A percentile compares a stretch with the other conserved stretches of the same genome.
Evolutionary conservation across 805 yeast species (phyloP).

Genomic region (Ogataea wickerhamii): DNA sequence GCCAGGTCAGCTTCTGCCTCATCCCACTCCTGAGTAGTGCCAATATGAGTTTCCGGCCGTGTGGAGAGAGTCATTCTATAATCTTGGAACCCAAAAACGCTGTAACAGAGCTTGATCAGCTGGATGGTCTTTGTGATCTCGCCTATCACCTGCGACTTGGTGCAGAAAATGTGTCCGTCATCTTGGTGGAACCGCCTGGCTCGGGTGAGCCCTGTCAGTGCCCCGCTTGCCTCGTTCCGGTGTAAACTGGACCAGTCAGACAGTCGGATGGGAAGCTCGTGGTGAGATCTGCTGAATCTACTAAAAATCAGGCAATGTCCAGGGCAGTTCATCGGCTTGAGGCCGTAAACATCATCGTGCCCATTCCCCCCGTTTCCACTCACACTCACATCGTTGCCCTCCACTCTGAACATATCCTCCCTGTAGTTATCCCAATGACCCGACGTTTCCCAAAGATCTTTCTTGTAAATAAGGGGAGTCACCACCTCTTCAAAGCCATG

Average conservation of each 20-base stretch:
- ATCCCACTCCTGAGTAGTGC: constrained; percentile 75
- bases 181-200: constrained; percentile 97
- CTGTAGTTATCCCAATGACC: constrained; percentile 97
- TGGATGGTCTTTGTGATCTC: constrained; percentile 74
- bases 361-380: constrained; percentile 35
- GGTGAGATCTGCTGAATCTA: constrained; percentile 71
- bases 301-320: constrained; percentile 79
- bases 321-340: constrained; percentile 79
- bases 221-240: constrained; percentile 93
- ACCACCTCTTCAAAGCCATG: constrained; percentile 90
- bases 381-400: constrained; percentile 44
- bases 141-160: constrained; percentile 62
- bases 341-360: constrained; percentile 51
- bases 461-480: constrained; percentile 84
- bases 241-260: constrained; percentile 92
- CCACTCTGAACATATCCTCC: constrained; percentile 90
- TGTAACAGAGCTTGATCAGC: constrained; percentile 72
- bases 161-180: constrained; percentile 95
- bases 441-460: constrained; percentile 79
- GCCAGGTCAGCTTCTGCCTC: constrained; percentile 70
- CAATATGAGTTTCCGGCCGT: constrained; percentile 79
- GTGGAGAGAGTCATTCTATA: constrained; percentile 77
- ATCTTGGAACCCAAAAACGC: constrained; percentile 54
- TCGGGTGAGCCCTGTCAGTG: constrained; percentile 86
- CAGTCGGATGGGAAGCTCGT: constrained; percentile 80